Evolutionary conservation across 129 eudicot genomes (phyloP).

Genomic region (Pittosporum tobira): DNA sequence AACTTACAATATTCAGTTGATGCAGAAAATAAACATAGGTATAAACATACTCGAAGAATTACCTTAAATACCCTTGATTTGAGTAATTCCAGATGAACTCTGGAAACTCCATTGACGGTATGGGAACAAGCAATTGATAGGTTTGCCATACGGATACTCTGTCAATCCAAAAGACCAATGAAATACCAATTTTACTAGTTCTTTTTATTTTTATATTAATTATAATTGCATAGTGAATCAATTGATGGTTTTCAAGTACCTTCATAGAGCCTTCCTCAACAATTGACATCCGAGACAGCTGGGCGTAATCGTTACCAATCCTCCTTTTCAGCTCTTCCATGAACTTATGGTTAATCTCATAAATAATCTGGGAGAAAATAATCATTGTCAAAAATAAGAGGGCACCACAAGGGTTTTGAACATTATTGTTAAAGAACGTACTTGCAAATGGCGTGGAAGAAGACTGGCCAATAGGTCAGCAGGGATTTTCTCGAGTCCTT

Average conservation of each 20-base stretch:
- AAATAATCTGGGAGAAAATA: constrained; percentile 32
- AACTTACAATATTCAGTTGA: background rate
- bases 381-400: background rate
- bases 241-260: constrained; percentile 17
- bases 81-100: constrained; percentile 40
- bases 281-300: constrained; percentile 47
- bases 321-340: constrained; percentile 48
- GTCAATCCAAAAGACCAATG: constrained; percentile 13
- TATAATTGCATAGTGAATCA: background rate
- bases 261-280: constrained; percentile 55
- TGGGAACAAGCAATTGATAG: constrained; percentile 49
- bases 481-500: constrained; percentile 47
- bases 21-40: background rate
- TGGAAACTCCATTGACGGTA: constrained; percentile 51
- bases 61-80: constrained; percentile 48
- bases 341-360: constrained; percentile 39
- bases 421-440: constrained; percentile 10
- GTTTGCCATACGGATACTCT: constrained; percentile 52
- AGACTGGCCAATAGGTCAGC: constrained; percentile 37
- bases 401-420: background rate
- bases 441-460: constrained; percentile 55
- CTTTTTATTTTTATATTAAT: too few relatives aligned
- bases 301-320: constrained; percentile 37
- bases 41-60: constrained; percentile 3
- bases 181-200: background rate